Evolutionary conservation across 352 stramenopile genomes (phyloP), one percentile per base, ranked within the genome.

Genomic region (Phytophthora colocasiae): DNA sequence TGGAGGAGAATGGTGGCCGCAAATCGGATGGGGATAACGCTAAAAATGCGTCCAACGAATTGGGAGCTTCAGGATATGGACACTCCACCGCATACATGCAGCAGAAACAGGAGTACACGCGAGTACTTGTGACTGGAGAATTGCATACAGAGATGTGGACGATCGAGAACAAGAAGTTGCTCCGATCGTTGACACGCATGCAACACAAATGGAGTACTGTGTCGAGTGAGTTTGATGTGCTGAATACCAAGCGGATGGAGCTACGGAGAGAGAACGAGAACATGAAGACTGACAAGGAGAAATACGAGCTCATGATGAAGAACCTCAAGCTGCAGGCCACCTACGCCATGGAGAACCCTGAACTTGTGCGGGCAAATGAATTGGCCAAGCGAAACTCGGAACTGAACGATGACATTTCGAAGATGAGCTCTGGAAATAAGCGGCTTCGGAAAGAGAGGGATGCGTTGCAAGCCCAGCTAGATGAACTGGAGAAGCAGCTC

Each of bases 361-460:
- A 96, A 70, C 83, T 96, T 38, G 75, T 92, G 46, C 80, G 72
- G 34, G 86, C 83, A 19, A 92, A 95, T 36, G 76, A 93, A n/a
- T 66, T 96, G 10, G 78, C 81, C 1, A 81, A 83, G 48, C 75
- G 83, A 17, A 92, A 96, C 40, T 77, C 85, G 5, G 82, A 91
- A 63, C 65, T 96, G 19, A 92, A 80, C 9, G 84, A 96, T 11
- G 88, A 96, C 38, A 96, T 96, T 51, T 74, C 71, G 6, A 91
- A 91, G 64, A 94, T 96, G 84, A 87, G 75, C 17, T 77, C 85
- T 15, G 88, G 83, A 7, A 96, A 96, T 66, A 96, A 96, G 55
- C 78, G 85, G 19, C 60, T 96, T 34, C 77, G 86, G 6, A 94
- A 94, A 76, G 86, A 96, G 61, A 82, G 80, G 10, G 81, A 88